Evolutionary conservation across 75 land plant species (phyloP), one percentile per base, ranked within the genome.

Genomic region (Pseudotsuga menziesii): DNA sequence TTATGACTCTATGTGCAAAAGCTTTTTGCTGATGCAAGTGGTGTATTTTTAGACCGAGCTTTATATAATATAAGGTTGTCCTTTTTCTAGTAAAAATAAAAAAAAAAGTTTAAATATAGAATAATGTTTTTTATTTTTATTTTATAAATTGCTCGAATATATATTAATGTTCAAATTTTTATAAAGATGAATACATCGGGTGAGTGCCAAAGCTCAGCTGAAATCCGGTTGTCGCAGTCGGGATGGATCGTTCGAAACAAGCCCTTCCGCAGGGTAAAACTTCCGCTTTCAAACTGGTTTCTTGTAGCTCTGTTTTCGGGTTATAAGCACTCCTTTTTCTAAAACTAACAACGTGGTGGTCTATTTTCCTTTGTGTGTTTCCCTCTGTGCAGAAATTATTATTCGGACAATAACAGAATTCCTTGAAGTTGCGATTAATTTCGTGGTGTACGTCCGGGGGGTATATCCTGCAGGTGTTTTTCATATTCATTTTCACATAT

Each of bases 371-470:
- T 48, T 8, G 0, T 54, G 19, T 5, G 72, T 67, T 81, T 19
- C 17, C 56, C 32, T 44, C 57, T 23, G 57, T 64, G 75, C 89
- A 91, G 97, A 71, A 23, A 86, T 85, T 60, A 52, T 85, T 11
- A 77, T 88, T 36, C 78, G 82, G 2, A 80, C 94, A 25, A 60
- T 95, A 26, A 86, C 85, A 44, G 98, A 95, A 77, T 93, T 95
- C 70, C 79, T 95, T 57, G 98, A 95, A 76, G 94, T 91, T 56
- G 93, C 94, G 44, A 80, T 95, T 55, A 93, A 86, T 67, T 85
- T 86, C 27, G 75, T 95, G 59, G 92, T 95, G 39, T 91, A 82
- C 77, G 86, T 93, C 74, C 91, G 92, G 76, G 90, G 88, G 13
- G 35, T 95, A 32, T 95, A 95, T 75, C 96, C 98, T 63, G 69